A percentile compares a stretch with the other conserved stretches of the same genome.
Conservation (phyloP, 768 basidiomycete species). For the Kwoniella pini region DNA sequence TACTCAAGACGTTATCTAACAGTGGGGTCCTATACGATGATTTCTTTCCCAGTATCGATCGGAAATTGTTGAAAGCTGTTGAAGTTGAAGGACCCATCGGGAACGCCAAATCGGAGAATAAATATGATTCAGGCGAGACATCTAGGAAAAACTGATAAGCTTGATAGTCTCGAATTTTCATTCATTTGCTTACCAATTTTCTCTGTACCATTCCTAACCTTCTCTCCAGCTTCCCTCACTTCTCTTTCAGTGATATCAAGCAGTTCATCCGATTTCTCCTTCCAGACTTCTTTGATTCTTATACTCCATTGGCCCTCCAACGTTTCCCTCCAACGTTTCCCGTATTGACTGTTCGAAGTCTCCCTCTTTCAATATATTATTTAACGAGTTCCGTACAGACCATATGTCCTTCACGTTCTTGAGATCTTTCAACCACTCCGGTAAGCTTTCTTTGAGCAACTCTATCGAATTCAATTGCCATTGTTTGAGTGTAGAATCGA, state of each 20-base stretch:
- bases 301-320: slow-evolving; percentile 37
- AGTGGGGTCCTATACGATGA: slow-evolving; percentile 29
- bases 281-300: slow-evolving; percentile 36
- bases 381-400: slow-evolving; percentile 22
- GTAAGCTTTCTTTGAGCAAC: slow-evolving; percentile 27
- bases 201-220: slow-evolving; percentile 7
- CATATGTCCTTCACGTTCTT: slow-evolving; percentile 33
- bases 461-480: slow-evolving; percentile 30
- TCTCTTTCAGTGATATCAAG: slow-evolving; percentile 17
- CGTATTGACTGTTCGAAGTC: slow-evolving; percentile 27
- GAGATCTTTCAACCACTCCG: slow-evolving; percentile 35
- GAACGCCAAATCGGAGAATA: slow-evolving; percentile 39
- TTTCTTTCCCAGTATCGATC: slow-evolving; percentile 24
- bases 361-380: slow-evolving; percentile 12
- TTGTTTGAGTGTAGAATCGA: slow-evolving; percentile 20
- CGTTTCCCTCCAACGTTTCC: slow-evolving; percentile 24
- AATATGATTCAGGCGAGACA: slow-evolving; percentile 22
- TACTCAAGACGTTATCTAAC: slow-evolving; percentile 31
- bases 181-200: slow-evolving; percentile 14
- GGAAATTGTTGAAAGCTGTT: slow-evolving; percentile 30
- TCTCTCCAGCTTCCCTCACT: slow-evolving; percentile 17
- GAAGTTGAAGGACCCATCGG: slow-evolving; percentile 27
- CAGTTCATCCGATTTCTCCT: slow-evolving; percentile 22
- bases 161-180: neutral
- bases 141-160: slow-evolving; percentile 3